Conservation (phyloP, 2,329 filamentous ascomycete genomes). For the Ophiostoma australiae region DNA sequence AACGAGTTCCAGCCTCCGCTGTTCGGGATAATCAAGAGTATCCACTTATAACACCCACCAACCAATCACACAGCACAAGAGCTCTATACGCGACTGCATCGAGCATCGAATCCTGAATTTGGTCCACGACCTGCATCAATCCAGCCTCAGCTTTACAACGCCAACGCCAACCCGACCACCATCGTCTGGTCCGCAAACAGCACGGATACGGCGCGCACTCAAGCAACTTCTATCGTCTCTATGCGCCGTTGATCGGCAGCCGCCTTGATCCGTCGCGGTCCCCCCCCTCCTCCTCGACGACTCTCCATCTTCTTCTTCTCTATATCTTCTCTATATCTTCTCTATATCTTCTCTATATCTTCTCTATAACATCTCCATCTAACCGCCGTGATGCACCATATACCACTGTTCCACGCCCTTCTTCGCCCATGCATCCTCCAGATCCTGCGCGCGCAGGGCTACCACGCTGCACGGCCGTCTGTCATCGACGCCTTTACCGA, state of each 20-base stretch:
- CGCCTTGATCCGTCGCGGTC: not conserved
- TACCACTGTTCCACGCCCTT: conserved; percentile 63
- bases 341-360: not conserved
- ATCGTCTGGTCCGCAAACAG: not conserved
- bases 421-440: conserved; percentile 83
- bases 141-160: not conserved
- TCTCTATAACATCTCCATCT: not conserved
- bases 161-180: not conserved
- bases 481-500: conserved; percentile 87
- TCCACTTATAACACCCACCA: not conserved
- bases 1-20: not conserved
- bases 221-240: not conserved
- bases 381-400: conserved; percentile 41
- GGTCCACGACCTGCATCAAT: not conserved
- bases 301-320: not conserved
- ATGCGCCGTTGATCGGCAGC: conserved; percentile 14
- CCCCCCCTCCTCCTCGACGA: not conserved
- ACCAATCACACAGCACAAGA: not conserved
- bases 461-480: conserved; percentile 73
- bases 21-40: not conserved
- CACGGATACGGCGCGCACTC: not conserved
- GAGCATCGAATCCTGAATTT: not conserved
- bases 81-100: not conserved
- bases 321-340: not conserved
- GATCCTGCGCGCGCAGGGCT: conserved; percentile 86